Base-by-base conservation (phyloP, 306 rosid species). In the Trifolium subterraneum region DNA sequence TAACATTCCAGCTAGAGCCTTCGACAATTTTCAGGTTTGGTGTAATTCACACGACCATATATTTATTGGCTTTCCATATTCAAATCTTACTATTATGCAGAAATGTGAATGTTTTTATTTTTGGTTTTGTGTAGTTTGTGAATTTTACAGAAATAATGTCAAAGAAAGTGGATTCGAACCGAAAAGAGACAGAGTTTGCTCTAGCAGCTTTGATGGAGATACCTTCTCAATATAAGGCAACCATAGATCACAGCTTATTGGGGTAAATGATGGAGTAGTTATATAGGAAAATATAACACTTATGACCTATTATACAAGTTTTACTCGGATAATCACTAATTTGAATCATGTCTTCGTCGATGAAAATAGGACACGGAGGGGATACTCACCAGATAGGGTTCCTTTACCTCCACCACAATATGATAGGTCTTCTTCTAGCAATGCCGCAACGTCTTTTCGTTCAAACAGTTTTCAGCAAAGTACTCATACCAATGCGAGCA, bases 221-320 rank as follows among this genome's bases (percentile, higher is more conserved):
- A 74, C 98, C 98, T 77, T 82, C 97, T 64, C 98, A 93, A 69
- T 93, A 93, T 63, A 87, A 90, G 84, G 98, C 98, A 64, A 93
- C 92, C 70, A 56, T 93, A 48, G 97, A 87, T 68, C 95, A 50
- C 42, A 88, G 91, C 58, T 11, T 93, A 64, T 80, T 93, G 72
- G 97, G 97, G 97, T 91, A 87, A 88, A 84, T 44, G 16, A 13
- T 50, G 62, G 12, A 78, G 72, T 68, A 33, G 63, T 16, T 10
- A 41, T 15, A 38, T 29, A 25, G 12, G 0, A 64, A 7, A 15
- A 58, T 25, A 54, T 23, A 55, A 47, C 31, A 51, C 35, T 70
- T 52, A 8, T 29, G 9, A 2, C 35, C 20, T 51, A 16, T 59
- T 16, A 19, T 66, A 20, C 19, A 71, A 12, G 44, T 14, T 59